A percentile compares a stretch with the other conserved stretches of the same genome.
These are phyloP conservation scores for Coemansia sp. DNA, from an alignment of 192 early-diverging fungal genomes.

Conservation along the genomic window DNA sequence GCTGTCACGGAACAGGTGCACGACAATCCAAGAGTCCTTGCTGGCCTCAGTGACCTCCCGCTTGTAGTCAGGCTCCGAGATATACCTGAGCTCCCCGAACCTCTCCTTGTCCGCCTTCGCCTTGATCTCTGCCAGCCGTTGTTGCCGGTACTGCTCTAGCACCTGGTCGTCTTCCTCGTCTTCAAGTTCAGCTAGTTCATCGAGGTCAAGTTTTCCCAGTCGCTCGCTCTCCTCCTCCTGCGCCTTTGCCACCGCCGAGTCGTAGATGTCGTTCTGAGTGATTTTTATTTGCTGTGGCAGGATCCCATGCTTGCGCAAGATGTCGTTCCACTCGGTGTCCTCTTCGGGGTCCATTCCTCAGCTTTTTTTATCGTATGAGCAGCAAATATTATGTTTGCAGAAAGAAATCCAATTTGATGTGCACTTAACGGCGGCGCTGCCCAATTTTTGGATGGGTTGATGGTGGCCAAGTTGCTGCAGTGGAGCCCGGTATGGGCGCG, in stretches of 20 bases:
- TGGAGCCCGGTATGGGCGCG: neutral
- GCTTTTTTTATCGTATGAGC: neutral
- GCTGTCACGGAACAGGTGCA: conserved; percentile 57
- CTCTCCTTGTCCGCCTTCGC: conserved; percentile 67
- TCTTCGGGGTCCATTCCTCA: conserved; percentile 59
- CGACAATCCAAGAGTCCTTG: conserved; percentile 67
- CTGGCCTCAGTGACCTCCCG: conserved; percentile 88
- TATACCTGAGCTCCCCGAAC: conserved; percentile 81
- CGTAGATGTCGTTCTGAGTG: conserved; percentile 54
- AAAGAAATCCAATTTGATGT: neutral
- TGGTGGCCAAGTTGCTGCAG: neutral
- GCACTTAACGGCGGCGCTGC: too few relatives aligned
- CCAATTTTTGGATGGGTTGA: too few relatives aligned
- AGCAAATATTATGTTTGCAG: neutral
- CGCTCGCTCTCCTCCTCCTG: conserved; percentile 60
- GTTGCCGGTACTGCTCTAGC: conserved; percentile 73
- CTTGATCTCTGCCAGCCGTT: conserved; percentile 85
- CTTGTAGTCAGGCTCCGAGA: conserved; percentile 91
- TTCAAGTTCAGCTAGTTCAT: conserved; percentile 89
- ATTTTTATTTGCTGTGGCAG: conserved; percentile 73
- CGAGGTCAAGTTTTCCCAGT: conserved; percentile 72
- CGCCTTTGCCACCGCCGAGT: conserved; percentile 52
- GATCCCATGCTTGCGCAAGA: conserved; percentile 88
- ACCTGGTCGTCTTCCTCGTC: conserved; percentile 90
- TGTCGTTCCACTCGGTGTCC: conserved; percentile 90